Evolutionary conservation across 495 filamentous ascomycete species (phyloP).

Genomic region (Aspergillus panamensis): DNA sequence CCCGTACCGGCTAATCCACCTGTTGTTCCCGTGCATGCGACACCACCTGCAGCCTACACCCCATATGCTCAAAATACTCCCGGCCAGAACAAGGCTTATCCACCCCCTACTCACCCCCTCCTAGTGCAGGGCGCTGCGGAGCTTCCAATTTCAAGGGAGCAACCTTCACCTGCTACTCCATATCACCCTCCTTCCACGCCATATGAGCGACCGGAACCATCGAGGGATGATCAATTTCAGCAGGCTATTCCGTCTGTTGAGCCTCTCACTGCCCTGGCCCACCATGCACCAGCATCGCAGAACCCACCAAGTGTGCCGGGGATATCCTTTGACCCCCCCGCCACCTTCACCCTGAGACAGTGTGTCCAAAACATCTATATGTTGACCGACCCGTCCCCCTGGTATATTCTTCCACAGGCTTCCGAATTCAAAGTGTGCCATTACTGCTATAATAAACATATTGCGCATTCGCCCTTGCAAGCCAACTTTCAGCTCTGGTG

Average conservation of each 20-base stretch:
- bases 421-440: not conserved
- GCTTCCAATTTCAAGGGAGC: too few relatives aligned
- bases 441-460: not conserved
- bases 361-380: not conserved
- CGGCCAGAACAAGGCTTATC: not conserved
- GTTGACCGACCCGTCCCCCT: not conserved
- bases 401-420: not conserved
- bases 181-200: not conserved
- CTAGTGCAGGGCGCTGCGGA: too few relatives aligned
- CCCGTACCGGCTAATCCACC: not conserved
- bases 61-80: not conserved
- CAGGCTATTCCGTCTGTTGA: not conserved
- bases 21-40: too few relatives aligned
- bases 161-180: too few relatives aligned
- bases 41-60: too few relatives aligned
- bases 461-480: not conserved
- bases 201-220: not conserved
- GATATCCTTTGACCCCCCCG: not conserved
- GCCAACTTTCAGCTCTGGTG: not conserved
- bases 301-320: not conserved
- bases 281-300: not conserved
- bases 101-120: not conserved
- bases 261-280: not conserved
- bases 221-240: not conserved
- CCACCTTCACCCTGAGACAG: not conserved